These are phyloP conservation scores for Saitozyma sp. DNA, from an alignment of 768 basidiomycete genomes.

Conservation along the genomic window DNA sequence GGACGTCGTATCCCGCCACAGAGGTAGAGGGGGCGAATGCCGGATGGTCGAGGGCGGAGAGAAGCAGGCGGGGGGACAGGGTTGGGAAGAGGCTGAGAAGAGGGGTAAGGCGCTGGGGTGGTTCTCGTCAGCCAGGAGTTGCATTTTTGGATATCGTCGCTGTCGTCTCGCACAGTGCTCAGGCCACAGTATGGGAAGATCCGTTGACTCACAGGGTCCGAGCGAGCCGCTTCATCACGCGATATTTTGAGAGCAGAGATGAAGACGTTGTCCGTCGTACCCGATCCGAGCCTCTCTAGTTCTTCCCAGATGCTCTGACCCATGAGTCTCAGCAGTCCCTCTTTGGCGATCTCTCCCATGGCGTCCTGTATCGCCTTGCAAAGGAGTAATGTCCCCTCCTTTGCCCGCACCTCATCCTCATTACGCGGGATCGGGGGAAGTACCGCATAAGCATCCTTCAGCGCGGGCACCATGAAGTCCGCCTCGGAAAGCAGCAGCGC, in stretches of 20 bases:
- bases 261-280: too few species aligned
- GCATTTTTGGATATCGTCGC: too few species aligned
- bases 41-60: constrained; percentile 41
- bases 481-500: constrained; percentile 27
- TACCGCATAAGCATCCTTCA: constrained; percentile 16
- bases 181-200: too few species aligned
- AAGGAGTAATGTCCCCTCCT: constrained; percentile 26
- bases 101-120: constrained; percentile 28
- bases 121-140: not conserved
- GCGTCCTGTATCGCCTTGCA: constrained; percentile 11
- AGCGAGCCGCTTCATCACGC: too few species aligned
- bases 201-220: too few species aligned
- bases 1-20: constrained; percentile 23
- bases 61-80: constrained; percentile 35
- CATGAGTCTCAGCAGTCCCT: constrained; percentile 18
- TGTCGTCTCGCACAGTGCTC: too few species aligned
- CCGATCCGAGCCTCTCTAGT: not conserved
- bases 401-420: constrained; percentile 7
- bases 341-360: constrained; percentile 6
- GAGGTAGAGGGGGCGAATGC: constrained; percentile 27
- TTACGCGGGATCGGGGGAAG: not conserved
- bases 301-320: not conserved
- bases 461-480: constrained; percentile 26
- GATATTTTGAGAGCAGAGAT: too few species aligned
- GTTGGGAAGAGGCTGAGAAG: constrained; percentile 43